Percentiles rank a stretch among this genome's conserved stretches.
Conservation (phyloP, 2,329 filamentous ascomycete species). For the Nemania serpens region DNA sequence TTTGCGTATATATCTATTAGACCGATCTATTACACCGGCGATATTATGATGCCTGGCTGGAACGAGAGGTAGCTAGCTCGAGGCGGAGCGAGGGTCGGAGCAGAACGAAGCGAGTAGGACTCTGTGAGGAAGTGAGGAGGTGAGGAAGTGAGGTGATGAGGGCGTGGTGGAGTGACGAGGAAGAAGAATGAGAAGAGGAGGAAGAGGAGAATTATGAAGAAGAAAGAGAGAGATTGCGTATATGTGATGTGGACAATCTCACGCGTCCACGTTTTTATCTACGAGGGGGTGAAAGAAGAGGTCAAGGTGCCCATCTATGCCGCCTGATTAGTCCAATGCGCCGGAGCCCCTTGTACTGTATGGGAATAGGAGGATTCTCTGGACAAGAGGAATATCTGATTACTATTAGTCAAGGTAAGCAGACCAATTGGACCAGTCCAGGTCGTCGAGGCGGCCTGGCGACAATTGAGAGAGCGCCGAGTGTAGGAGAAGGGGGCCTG, state of each 20-base stretch:
- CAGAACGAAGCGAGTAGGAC: too few species aligned
- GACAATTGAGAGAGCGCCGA: neutral
- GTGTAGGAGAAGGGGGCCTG: slow-evolving; percentile 9
- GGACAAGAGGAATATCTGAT: slow-evolving; percentile 3
- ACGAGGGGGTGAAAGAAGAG: neutral
- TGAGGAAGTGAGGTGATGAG: neutral
- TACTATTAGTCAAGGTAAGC: slow-evolving; percentile 24
- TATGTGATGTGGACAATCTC: neutral
- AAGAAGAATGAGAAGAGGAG: neutral
- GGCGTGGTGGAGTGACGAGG: neutral
- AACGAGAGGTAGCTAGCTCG: neutral
- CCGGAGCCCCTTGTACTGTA: slow-evolving; percentile 11
- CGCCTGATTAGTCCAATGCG: neutral
- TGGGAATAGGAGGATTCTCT: neutral
- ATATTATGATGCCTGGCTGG: too few species aligned
- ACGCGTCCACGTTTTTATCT: slow-evolving; percentile 11
- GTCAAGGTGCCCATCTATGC: slow-evolving; percentile 2
- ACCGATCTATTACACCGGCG: too few species aligned
- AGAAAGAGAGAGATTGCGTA: neutral
- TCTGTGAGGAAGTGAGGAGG: too few species aligned
- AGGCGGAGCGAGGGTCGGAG: neutral
- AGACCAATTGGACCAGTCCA: neutral
- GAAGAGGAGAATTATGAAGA: neutral
- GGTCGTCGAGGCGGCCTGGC: neutral
- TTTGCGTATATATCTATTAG: too few species aligned